Percentiles rank a stretch among this genome's conserved stretches.
phyloP scores from a whole-genome alignment of 176 grass and related monocot genomes.

The Oryza brachyantha region DNA sequence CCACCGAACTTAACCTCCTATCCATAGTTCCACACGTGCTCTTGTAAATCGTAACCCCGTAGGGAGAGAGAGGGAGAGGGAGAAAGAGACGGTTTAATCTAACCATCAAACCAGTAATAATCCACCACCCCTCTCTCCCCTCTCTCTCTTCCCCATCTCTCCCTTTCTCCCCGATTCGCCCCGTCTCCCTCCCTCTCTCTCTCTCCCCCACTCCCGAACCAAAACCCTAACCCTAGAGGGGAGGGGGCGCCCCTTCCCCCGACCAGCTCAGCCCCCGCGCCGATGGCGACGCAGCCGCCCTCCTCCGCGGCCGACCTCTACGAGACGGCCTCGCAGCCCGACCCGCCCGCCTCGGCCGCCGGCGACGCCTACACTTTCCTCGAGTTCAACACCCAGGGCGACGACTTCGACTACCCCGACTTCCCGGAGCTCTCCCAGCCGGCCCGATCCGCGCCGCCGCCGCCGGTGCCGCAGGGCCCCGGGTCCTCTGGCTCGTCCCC shows the following conservation, averaged over 20 bases:
- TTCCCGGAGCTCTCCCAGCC: slow-evolving; percentile 82
- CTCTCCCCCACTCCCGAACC: not conserved
- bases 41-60: too few species aligned
- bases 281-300: slow-evolving; percentile 51
- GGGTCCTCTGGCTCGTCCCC: not conserved
- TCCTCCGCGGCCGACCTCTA: slow-evolving; percentile 68
- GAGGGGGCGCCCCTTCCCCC: not conserved
- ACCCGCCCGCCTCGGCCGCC: slow-evolving; percentile 51
- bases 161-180: slow-evolving; percentile 20
- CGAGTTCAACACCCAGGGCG: slow-evolving; percentile 97
- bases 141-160: not conserved
- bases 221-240: not conserved
- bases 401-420: slow-evolving; percentile 86
- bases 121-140: not conserved
- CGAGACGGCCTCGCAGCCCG: slow-evolving; percentile 97
- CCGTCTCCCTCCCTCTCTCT: not conserved
- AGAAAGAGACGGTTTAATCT: slow-evolving; percentile 20
- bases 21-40: too few species aligned
- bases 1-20: not conserved
- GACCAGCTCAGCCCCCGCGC: not conserved
- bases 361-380: slow-evolving; percentile 95
- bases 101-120: not conserved
- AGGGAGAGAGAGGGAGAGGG: too few species aligned
- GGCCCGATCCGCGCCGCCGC: slow-evolving; percentile 51
- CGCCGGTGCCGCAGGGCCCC: too few species aligned